Base-by-base conservation (phyloP, 306 rosid species). In the Calophaca sinica region DNA sequence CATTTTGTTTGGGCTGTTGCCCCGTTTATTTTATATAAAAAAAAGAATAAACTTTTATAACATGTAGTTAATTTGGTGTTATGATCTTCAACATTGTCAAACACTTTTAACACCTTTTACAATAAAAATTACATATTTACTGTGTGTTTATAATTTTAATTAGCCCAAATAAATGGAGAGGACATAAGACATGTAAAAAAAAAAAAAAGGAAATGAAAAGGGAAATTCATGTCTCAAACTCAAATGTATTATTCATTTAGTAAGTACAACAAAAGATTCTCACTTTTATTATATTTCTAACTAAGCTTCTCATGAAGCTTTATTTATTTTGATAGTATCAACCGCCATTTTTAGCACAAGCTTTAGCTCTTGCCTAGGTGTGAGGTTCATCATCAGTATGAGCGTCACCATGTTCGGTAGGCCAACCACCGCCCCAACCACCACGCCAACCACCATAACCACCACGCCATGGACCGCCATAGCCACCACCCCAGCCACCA, bases 281-380 rank as follows among this genome's bases (percentile, higher is more conserved):
- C 48, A 8, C 9, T 33, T 5, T 59, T 32, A 32, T 32, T 59
- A 5, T 12, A 58, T 32, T 32, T 11, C 64, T 32, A 55, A 59
- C 26, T 59, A 12, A 10, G 20, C 64, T 59, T 59, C 64, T 5
- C 64, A 59, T 8, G 64, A 32, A 59, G 64, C 26, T 33, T 59
- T 59, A 59, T 59, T 32, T 59, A 33, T 59, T 59, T 9, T 59
- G 33, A 6, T 38, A 3, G 14, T 57, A 57, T 13, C 29, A 57
- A 4, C 5, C 29, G 39, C 14, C 14, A 5, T 9, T 10, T n/a
- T 11, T 10, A 57, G n/a, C 62, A 9, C 3, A 28, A 57, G 62
- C 1, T 9, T 29, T 0, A 33, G 36, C 4, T 33, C 9, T 0
- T 32, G 10, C 9, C 33, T 35, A 60, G 11, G 3, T 32, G 3